These are phyloP conservation scores for Astraeus odoratus DNA, from an alignment of 768 basidiomycete species.

Conservation along the genomic window DNA sequence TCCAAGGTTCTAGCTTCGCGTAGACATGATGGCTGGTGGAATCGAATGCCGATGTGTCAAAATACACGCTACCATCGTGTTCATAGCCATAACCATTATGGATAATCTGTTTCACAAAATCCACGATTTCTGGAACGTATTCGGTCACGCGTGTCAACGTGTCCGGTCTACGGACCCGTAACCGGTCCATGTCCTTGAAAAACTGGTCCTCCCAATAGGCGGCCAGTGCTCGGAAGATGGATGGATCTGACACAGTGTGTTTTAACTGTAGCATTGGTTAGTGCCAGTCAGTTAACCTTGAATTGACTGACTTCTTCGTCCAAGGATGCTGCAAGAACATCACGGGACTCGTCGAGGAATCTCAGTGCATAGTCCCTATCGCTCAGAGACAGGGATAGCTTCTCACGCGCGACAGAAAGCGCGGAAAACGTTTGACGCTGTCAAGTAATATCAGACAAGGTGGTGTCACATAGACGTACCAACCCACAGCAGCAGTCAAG, in stretches of 20 bases:
- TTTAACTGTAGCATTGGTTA: conserved; percentile 46
- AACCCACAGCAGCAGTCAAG: conserved; percentile 66
- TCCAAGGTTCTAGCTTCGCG: conserved; percentile 94
- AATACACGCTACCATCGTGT: conserved; percentile 82
- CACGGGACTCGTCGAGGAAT: conserved; percentile 69
- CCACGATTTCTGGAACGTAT: conserved; percentile 91
- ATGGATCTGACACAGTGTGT: conserved; percentile 77
- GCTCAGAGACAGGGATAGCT: conserved; percentile 35
- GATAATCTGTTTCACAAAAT: conserved; percentile 81
- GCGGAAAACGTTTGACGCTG: conserved; percentile 50
- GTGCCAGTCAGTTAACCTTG: neutral
- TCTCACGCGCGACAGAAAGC: conserved; percentile 40
- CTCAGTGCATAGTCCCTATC: conserved; percentile 40
- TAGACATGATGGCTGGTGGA: conserved; percentile 72
- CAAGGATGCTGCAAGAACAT: conserved; percentile 65
- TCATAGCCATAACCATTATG: conserved; percentile 75
- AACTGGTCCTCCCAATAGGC: conserved; percentile 87
- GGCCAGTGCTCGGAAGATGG: conserved; percentile 74
- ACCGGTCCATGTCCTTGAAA: conserved; percentile 87
- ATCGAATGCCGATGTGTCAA: conserved; percentile 82
- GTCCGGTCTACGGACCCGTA: conserved; percentile 83
- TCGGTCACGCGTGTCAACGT: conserved; percentile 93
- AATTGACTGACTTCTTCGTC: conserved; percentile 58
- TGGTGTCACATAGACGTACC: conserved; percentile 6
- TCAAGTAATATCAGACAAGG: conserved; percentile 11